Evolutionary conservation across 2,329 filamentous ascomycete genomes (phyloP), one percentile per base, ranked within the genome.

Genomic region (Paecilomyces formosus): DNA sequence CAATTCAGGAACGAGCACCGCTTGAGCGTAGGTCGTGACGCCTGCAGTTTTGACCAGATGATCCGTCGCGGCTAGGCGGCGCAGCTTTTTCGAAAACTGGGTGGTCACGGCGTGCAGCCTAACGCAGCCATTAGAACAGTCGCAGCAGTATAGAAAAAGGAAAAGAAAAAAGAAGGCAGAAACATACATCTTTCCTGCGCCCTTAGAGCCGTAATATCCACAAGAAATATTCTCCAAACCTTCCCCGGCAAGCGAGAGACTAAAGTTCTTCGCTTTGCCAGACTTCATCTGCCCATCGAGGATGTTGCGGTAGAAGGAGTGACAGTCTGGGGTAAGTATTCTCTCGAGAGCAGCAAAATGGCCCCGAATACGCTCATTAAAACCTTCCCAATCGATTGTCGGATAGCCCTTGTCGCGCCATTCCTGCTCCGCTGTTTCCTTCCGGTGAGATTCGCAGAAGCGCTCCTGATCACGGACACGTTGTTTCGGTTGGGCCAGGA

Each of bases 191-290:
- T 82, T 75, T 54, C 84, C 83, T 55, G 88, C 80, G 1, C 92
- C 92, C 21, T 86, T 83, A 2, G 87, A 82, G 1, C 92, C 92
- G 73, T 96, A 96, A 73, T 96, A 96, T 0, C 92, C 92, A 9
- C 89, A 88, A 2, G 83, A 86, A 30, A 88, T 79, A 57, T 78
- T 81, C 54, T 81, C 78, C 28, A 84, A 76, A 3, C 68, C 70
- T 57, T 69, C 71, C n/a, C 65, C 72, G 58, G 69, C 71, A 21
- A 76, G 66, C 30, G 80, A 85, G 60, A 84, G 81, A 55, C 84
- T 77, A 58, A 89, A 76, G 26, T 82, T 87, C 56, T 83, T 80
- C 30, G 82, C 83, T 67, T 82, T 79, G 12, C 86, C 87, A 1
- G 77, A 72, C 57, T 80, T 79, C 51, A 89, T 77, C 12, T 77